Percentiles rank a stretch among this genome's conserved stretches.
These are phyloP conservation scores for Camellia sinensis DNA, from an alignment of 148 eudicot species.

Conservation along the genomic window DNA sequence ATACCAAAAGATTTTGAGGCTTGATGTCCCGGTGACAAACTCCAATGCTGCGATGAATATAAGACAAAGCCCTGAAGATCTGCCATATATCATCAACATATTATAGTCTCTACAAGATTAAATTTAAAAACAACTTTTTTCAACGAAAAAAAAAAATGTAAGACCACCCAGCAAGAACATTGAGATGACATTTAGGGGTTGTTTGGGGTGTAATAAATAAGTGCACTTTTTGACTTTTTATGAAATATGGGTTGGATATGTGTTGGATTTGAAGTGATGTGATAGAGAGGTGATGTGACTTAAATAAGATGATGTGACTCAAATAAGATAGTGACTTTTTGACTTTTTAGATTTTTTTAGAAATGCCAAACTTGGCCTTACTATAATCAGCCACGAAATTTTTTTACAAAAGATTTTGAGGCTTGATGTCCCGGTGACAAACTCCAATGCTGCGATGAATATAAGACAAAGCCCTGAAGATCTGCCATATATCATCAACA, in stretches of 20 bases:
- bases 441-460: conserved; percentile 60
- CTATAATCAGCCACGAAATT: not conserved
- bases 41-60: conserved; percentile 58
- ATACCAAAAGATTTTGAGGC: conserved; percentile 66
- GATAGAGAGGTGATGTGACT: too few species aligned
- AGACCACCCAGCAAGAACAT: conserved; percentile 5
- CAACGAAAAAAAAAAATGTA: not conserved
- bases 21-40: conserved; percentile 73
- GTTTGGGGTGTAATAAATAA: too few species aligned
- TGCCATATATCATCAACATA: conserved; percentile 23
- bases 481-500: conserved; percentile 34
- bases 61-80: conserved; percentile 66
- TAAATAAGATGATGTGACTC: too few species aligned
- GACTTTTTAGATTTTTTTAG: too few species aligned
- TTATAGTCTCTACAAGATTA: not conserved
- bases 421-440: conserved; percentile 71
- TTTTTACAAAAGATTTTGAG: too few species aligned
- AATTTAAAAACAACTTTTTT: not conserved
- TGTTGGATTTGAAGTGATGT: too few species aligned
- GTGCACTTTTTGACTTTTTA: too few species aligned
- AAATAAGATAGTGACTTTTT: too few species aligned
- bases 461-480: conserved; percentile 62
- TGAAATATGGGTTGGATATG: too few species aligned
- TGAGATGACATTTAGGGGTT: not conserved
- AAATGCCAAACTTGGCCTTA: too few species aligned